Conservation (phyloP, 2,329 filamentous ascomycete species). For the Coleophoma eucalyptorum region DNA sequence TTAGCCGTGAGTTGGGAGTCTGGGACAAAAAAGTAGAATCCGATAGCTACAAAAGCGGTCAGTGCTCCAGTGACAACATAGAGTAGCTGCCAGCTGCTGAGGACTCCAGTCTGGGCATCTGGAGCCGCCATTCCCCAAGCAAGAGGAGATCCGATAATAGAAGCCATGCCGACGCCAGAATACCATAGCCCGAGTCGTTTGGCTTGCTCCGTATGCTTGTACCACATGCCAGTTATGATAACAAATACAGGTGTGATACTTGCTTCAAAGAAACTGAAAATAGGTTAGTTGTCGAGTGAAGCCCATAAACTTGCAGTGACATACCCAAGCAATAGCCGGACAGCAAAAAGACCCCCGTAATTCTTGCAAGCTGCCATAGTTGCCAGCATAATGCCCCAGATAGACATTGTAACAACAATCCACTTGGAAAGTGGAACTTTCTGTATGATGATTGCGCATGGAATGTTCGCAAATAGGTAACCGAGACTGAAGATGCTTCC, state of each 20-base stretch:
- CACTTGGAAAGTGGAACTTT: slow-evolving; percentile 57
- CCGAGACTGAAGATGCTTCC: slow-evolving; percentile 38
- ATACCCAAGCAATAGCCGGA: slow-evolving; percentile 40
- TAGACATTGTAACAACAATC: slow-evolving; percentile 51
- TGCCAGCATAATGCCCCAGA: slow-evolving; percentile 52
- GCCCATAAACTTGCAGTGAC: background rate
- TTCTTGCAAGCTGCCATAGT: slow-evolving; percentile 57
- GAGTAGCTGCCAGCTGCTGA: slow-evolving; percentile 32
- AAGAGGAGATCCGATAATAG: slow-evolving; percentile 55
- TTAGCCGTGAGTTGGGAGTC: background rate
- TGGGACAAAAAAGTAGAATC: background rate
- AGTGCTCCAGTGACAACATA: slow-evolving; percentile 29
- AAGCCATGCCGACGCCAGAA: slow-evolving; percentile 56
- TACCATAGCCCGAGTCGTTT: slow-evolving; percentile 61
- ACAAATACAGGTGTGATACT: slow-evolving; percentile 65
- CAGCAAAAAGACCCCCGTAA: slow-evolving; percentile 54
- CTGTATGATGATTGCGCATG: slow-evolving; percentile 28
- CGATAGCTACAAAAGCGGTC: background rate
- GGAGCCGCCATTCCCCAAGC: slow-evolving; percentile 39
- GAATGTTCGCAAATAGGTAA: slow-evolving; percentile 10
- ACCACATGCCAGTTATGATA: slow-evolving; percentile 64
- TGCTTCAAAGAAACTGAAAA: slow-evolving; percentile 53
- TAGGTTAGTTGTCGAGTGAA: background rate
- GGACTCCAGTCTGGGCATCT: background rate
- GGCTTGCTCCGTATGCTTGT: slow-evolving; percentile 63